These are phyloP conservation scores for Suzukiozyma palmioleophila DNA, from an alignment of 1,139 yeast genomes.

Conservation along the genomic window DNA sequence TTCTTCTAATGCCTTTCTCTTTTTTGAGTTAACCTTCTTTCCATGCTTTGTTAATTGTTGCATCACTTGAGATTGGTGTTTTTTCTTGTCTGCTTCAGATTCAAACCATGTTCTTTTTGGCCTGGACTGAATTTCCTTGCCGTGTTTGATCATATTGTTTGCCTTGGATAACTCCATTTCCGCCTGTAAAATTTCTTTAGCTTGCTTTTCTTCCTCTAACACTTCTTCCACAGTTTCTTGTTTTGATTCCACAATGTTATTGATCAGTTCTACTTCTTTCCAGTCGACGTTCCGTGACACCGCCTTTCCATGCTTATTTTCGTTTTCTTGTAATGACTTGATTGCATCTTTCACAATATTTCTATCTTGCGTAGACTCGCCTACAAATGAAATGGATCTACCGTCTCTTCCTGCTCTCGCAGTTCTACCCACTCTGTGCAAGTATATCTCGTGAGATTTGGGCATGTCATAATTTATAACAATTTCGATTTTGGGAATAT, in stretches of 20 bases:
- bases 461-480: constrained; percentile 97
- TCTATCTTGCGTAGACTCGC: constrained; percentile 83
- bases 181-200: constrained; percentile 79
- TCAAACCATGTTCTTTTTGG: constrained; percentile 98
- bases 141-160: constrained; percentile 73
- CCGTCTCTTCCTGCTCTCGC: constrained; percentile 99
- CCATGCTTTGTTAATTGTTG: constrained; percentile 45
- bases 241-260: constrained; percentile 56
- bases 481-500: constrained; percentile 94
- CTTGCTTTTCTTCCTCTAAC: constrained; percentile 80
- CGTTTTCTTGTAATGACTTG: constrained; percentile 49
- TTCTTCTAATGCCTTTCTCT: constrained; percentile 54
- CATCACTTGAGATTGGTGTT: constrained; percentile 36
- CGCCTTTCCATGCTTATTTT: constrained; percentile 47
- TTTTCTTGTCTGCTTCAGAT: constrained; percentile 63
- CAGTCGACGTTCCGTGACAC: constrained; percentile 86
- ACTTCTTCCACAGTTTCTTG: constrained; percentile 65
- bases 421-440: constrained; percentile 98
- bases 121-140: constrained; percentile 77
- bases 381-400: constrained; percentile 86
- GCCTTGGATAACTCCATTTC: constrained; percentile 90
- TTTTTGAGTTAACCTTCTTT: constrained; percentile 47
- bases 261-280: constrained; percentile 69
- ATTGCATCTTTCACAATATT: constrained; percentile 84
- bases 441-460: constrained; percentile 78